Evolutionary conservation across 345 rosid species (phyloP), one percentile per base, ranked within the genome.

Genomic region (Reutealis trisperma): DNA sequence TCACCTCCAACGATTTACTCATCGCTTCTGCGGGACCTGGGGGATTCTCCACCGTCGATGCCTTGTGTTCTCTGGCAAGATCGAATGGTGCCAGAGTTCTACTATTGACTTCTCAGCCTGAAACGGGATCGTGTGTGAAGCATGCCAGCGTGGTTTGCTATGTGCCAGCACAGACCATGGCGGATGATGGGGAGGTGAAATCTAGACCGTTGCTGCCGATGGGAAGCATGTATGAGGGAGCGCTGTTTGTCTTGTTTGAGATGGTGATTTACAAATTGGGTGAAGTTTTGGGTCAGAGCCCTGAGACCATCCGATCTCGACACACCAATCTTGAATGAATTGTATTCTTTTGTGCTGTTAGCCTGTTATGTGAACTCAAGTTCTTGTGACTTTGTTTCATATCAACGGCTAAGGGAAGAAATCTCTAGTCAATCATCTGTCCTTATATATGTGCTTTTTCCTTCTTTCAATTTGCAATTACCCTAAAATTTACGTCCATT

Each of bases 201-300:
- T 30, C 78, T 0, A 73, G 92, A 80, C 70, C 71, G 79, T 71
- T 95, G 87, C 74, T 95, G 84, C 99, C 98, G 63, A 95, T 93
- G 98, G 98, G 96, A 54, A 95, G 97, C 83, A 88, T 89, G 34
- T 95, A 89, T 70, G 97, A 93, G 84, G 97, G 98, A 66, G 91
- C 92, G 5, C 51, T 91, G 92, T 95, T 91, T 62, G 93, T 94
- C 64, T 75, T 91, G 94, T 94, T 93, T 81, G 99, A 95, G 87
- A 90, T 93, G 97, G 94, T 89, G 66, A 89, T 95, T 57, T 89
- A 83, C 81, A 88, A 81, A 65, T 63, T 95, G 67, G 89, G 90
- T 10, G 94, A 88, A 79, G 87, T 32, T 25, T 82, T 89, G 83
- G 93, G 86, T 12, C 87, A 90, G 84, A 85, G 88, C 45, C 90